Base-by-base conservation (phyloP, 257 asterid genomes). In the Forsythia viridissima region DNA sequence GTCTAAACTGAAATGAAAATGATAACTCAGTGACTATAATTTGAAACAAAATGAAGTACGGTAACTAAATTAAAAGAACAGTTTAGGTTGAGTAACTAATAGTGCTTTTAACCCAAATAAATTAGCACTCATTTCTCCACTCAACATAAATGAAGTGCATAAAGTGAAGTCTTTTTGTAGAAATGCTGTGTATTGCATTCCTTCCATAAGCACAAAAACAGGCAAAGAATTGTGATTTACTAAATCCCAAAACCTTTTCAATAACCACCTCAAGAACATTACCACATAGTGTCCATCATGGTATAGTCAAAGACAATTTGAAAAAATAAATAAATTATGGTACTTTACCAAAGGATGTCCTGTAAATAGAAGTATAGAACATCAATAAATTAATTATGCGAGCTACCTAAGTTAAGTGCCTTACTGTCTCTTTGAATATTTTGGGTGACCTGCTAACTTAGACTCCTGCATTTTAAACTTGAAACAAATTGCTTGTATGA, bases 191-290 rank as follows among this genome's bases (percentile, higher is more conserved):
- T 15, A 38, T 42, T 7, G 72, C 39, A 36, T 70, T 43, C 77
- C 44, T 71, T 65, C 63, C 11, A 39, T 39, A 37, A 68, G 75
- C 71, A 70, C 67, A 30, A 16, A 73, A 72, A 34, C 38, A 69
- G 72, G 72, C 73, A 73, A 72, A 73, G 39, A 38, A 77, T 77
- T 37, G 34, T 38, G 20, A 8, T 41, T 70, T 74, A 70, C 52
- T 65, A 37, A 38, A 46, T 8, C 9, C 41, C 20, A 67, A 38
- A 73, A 52, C 42, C 48, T 39, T n/a, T 69, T 2, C 51, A 65
- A 66, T 30, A 30, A 30, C 52, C 70, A 30, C 51, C 21, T 16
- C 65, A 43, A 76, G 16, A 44, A 44, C 18, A 41, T 36, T 11
- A 34, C 69, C 36, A 6, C 42, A 18, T 30, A 51, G 8, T 4